Percentiles rank a stretch among this genome's conserved stretches.
Conservation (phyloP, 345 rosid genomes). For the Eucalyptus decipiens region DNA sequence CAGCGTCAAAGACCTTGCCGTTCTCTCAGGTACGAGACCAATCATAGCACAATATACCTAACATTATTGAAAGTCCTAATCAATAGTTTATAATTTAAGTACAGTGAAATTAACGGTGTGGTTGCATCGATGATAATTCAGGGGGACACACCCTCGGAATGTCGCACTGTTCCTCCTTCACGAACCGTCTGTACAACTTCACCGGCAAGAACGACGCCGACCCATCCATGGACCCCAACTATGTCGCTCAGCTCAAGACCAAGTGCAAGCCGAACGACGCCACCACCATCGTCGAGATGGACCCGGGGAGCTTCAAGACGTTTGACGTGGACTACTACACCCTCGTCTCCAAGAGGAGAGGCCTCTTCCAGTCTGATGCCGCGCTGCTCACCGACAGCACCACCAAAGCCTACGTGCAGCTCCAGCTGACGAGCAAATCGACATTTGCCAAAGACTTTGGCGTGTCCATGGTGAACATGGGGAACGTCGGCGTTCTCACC, state of each 20-base stretch:
- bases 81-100: neutral
- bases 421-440: constrained; percentile 2
- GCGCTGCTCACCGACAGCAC: constrained; percentile 38
- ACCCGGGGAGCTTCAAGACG: constrained; percentile 51
- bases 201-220: constrained; percentile 51
- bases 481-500: constrained; percentile 42
- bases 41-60: neutral
- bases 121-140: neutral
- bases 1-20: constrained; percentile 36
- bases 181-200: constrained; percentile 50
- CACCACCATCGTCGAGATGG: constrained; percentile 50
- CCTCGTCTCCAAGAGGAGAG: constrained; percentile 42
- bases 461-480: constrained; percentile 61
- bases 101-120: neutral
- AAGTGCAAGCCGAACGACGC: constrained; percentile 34
- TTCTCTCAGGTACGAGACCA: constrained; percentile 31
- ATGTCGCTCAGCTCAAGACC: constrained; percentile 4
- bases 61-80: neutral
- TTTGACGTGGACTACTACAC: constrained; percentile 41
- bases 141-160: constrained; percentile 63
- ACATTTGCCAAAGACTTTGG: constrained; percentile 44
- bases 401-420: constrained; percentile 31
- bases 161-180: constrained; percentile 42
- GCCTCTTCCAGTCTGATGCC: constrained; percentile 52
- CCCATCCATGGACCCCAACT: constrained; percentile 22